Evolutionary conservation across 306 rosid species (phyloP).

Genomic region (Cicer chorassanicum): DNA sequence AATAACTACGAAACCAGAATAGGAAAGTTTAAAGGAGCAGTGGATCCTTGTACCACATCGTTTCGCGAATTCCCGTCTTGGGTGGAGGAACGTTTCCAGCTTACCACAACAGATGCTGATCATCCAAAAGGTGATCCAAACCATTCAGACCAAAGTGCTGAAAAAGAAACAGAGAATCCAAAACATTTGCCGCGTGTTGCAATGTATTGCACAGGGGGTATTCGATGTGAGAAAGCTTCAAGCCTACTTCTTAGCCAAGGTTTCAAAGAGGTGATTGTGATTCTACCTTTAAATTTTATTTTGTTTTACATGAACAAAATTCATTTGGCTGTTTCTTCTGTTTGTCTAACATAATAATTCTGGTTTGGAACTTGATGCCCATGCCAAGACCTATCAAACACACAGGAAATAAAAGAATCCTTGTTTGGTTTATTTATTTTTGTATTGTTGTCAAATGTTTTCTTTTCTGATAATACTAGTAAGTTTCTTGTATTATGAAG

Average conservation of each 20-base stretch:
- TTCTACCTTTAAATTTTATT: constrained; percentile 26
- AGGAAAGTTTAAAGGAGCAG: constrained; percentile 93
- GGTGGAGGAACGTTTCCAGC: constrained; percentile 75
- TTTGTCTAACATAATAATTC: not conserved
- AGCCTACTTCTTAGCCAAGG: constrained; percentile 89
- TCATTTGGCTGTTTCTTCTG: not conserved
- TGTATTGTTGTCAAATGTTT: not conserved
- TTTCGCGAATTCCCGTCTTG: constrained; percentile 93
- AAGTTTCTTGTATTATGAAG: not conserved
- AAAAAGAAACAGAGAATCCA: constrained; percentile 46
- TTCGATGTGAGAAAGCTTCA: constrained; percentile 96
- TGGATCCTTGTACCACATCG: constrained; percentile 78
- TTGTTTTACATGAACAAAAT: not conserved
- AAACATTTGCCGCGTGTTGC: constrained; percentile 75
- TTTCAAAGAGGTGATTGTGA: constrained; percentile 74
- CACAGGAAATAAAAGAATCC: not conserved
- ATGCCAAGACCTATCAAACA: not conserved
- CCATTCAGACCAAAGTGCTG: constrained; percentile 48
- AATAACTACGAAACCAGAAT: constrained; percentile 89
- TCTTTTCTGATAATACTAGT: not conserved
- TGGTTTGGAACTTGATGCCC: constrained; percentile 26
- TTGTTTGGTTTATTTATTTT: not conserved
- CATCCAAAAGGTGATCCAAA: constrained; percentile 39
- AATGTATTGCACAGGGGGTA: constrained; percentile 99
- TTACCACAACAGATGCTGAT: constrained; percentile 41